Percentiles rank a stretch among this genome's conserved stretches.
These are phyloP conservation scores for Hymenotorrendiella dingleyae DNA, from an alignment of 2,329 filamentous ascomycete species.

Conservation along the genomic window DNA sequence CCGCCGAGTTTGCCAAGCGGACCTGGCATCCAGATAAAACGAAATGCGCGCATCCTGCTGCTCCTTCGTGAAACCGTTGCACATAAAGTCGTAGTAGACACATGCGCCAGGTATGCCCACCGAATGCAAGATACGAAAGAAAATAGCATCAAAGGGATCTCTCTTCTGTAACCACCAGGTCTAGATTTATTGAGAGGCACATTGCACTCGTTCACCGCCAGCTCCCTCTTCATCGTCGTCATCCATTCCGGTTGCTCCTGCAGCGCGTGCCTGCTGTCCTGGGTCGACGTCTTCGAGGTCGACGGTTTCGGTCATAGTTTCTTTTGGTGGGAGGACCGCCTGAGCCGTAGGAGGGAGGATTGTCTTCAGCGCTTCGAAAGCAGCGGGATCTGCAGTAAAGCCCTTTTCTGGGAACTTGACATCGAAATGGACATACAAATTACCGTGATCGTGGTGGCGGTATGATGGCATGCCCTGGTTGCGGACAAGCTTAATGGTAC, in stretches of 20 bases:
- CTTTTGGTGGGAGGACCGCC: conserved; percentile 61
- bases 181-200: conserved; percentile 69
- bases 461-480: conserved; percentile 97
- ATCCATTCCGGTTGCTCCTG: conserved; percentile 60
- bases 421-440: conserved; percentile 95
- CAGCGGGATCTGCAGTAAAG: conserved; percentile 59
- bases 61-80: conserved; percentile 15
- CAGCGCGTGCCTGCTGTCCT: conserved; percentile 60
- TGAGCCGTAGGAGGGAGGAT: conserved; percentile 69
- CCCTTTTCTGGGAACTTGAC: conserved; percentile 91
- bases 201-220: conserved; percentile 73
- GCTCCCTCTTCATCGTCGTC: conserved; percentile 74
- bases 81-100: conserved; percentile 9
- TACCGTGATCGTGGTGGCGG: conserved; percentile 91
- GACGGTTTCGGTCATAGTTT: conserved; percentile 88
- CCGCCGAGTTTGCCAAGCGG: not conserved
- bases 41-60: conserved; percentile 6
- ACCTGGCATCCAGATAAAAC: conserved; percentile 1
- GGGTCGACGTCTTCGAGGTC: conserved; percentile 79
- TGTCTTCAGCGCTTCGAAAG: conserved; percentile 73
- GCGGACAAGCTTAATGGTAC: conserved; percentile 85
- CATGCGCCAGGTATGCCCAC: conserved; percentile 11
- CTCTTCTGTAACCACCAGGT: not conserved
- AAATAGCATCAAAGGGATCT: conserved; percentile 3
- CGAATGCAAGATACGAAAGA: conserved; percentile 17